phyloP scores from a whole-genome alignment of 1,139 yeast genomes.

The Torulaspora globosa region DNA sequence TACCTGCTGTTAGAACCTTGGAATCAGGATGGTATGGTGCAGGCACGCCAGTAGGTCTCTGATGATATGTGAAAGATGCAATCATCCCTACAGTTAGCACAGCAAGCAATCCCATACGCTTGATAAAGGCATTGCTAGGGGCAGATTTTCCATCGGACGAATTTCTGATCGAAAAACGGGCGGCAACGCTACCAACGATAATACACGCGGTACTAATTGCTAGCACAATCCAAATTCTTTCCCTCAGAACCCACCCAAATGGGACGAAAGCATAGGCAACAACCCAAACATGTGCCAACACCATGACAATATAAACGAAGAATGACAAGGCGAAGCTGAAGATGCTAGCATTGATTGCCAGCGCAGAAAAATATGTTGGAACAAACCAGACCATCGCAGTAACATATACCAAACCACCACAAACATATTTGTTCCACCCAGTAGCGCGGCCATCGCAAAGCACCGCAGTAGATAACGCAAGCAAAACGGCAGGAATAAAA shows the following conservation, averaged over 20 bases:
- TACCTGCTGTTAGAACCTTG: conserved; percentile 82
- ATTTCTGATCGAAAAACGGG: conserved; percentile 1
- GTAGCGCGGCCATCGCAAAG: conserved; percentile 30
- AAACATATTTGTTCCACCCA: conserved; percentile 75
- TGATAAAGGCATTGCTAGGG: conserved; percentile 23
- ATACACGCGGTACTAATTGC: conserved; percentile 49
- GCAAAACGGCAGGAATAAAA: conserved; percentile 34
- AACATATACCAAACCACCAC: conserved; percentile 66
- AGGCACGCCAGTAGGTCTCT: conserved; percentile 43
- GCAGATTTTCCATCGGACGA: neutral
- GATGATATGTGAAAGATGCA: conserved; percentile 25
- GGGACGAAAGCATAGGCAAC: conserved; percentile 99
- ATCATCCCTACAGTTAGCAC: conserved; percentile 32
- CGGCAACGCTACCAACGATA: conserved; percentile 36
- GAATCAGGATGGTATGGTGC: conserved; percentile 75
- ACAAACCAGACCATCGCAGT: conserved; percentile 58
- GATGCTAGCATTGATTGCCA: conserved; percentile 58
- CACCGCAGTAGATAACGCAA: conserved; percentile 44
- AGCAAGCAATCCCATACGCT: conserved; percentile 43
- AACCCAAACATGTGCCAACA: conserved; percentile 87
- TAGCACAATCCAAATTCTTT: conserved; percentile 74
- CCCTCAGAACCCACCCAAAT: conserved; percentile 81
- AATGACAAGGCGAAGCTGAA: conserved; percentile 55
- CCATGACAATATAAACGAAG: conserved; percentile 51
- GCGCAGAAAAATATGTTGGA: conserved; percentile 59